Percentiles rank a stretch among this genome's conserved stretches.
phyloP scores from a whole-genome alignment of 2,329 filamentous ascomycete species.

The Orbilia brochopaga region DNA sequence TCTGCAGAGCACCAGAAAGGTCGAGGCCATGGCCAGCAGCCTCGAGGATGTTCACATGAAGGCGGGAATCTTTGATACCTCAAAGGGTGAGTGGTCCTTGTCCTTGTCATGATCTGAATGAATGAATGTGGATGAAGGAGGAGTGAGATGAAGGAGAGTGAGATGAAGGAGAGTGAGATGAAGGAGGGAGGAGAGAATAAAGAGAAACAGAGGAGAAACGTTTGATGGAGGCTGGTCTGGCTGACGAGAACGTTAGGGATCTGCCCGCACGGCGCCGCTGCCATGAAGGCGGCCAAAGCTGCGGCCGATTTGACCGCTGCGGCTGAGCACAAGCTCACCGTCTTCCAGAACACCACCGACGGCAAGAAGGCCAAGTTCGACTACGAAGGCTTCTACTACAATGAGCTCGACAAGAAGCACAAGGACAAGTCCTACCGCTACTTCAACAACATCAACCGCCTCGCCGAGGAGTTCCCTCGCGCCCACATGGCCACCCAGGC shows the following conservation, averaged over 20 bases:
- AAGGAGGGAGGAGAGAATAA: not conserved
- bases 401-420: slow-evolving; percentile 96
- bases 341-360: slow-evolving; percentile 49
- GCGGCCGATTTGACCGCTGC: slow-evolving; percentile 54
- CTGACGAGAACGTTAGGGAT: slow-evolving; percentile 51
- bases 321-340: slow-evolving; percentile 32
- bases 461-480: slow-evolving; percentile 93
- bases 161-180: too few species aligned
- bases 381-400: slow-evolving; percentile 86
- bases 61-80: slow-evolving; percentile 54
- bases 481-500: slow-evolving; percentile 85
- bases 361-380: slow-evolving; percentile 70
- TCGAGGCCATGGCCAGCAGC: slow-evolving; percentile 75
- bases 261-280: slow-evolving; percentile 55
- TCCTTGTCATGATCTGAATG: slow-evolving; percentile 3
- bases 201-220: too few species aligned
- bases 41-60: slow-evolving; percentile 54
- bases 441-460: slow-evolving; percentile 99
- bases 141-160: not conserved
- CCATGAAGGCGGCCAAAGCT: slow-evolving; percentile 54
- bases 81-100: slow-evolving; percentile 50
- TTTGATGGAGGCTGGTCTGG: not conserved
- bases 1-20: slow-evolving; percentile 78
- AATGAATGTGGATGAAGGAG: too few species aligned
- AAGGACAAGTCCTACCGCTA: slow-evolving; percentile 99